Conservation (phyloP, 805 yeast species). For the Saccharomycopsis schoenii region DNA sequence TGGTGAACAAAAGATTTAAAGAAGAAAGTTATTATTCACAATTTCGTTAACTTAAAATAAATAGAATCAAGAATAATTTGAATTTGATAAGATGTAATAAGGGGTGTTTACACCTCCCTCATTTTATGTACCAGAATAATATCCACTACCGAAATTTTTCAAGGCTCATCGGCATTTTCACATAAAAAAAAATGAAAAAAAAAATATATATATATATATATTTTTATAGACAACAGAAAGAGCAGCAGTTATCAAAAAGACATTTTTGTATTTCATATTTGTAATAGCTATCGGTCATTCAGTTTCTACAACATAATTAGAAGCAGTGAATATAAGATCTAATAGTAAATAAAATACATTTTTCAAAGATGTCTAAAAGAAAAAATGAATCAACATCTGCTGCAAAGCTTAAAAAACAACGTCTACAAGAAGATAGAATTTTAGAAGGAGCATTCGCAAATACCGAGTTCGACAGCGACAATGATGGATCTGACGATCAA, state of each 20-base stretch:
- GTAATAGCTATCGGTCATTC: too few relatives aligned
- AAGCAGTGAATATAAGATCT: too few relatives aligned
- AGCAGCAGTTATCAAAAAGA: not conserved
- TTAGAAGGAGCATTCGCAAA: constrained; percentile 9
- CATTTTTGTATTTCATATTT: too few relatives aligned
- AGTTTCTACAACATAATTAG: too few relatives aligned
- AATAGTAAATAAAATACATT: too few relatives aligned
- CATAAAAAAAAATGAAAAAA: not conserved
- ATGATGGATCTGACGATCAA: constrained; percentile 37
- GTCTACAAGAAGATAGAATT: constrained; percentile 12
- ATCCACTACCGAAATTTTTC: not conserved
- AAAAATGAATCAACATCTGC: constrained; percentile 8
- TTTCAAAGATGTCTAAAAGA: constrained; percentile 14
- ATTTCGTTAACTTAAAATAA: constrained; percentile 29
- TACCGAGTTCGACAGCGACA: not conserved
- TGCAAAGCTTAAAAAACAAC: constrained; percentile 15
- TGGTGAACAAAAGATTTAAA: constrained; percentile 52
- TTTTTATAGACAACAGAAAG: too few relatives aligned
- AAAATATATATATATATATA: too few relatives aligned
- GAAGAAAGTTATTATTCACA: constrained; percentile 70
- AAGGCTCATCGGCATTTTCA: not conserved
- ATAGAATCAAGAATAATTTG: too few relatives aligned
- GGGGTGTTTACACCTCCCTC: not conserved
- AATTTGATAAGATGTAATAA: too few relatives aligned
- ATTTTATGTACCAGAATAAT: not conserved